A percentile compares a stretch with the other conserved stretches of the same genome.
Evolutionary conservation across 2,329 filamentous ascomycete species (phyloP).

Genomic region (Xylariales sp.): DNA sequence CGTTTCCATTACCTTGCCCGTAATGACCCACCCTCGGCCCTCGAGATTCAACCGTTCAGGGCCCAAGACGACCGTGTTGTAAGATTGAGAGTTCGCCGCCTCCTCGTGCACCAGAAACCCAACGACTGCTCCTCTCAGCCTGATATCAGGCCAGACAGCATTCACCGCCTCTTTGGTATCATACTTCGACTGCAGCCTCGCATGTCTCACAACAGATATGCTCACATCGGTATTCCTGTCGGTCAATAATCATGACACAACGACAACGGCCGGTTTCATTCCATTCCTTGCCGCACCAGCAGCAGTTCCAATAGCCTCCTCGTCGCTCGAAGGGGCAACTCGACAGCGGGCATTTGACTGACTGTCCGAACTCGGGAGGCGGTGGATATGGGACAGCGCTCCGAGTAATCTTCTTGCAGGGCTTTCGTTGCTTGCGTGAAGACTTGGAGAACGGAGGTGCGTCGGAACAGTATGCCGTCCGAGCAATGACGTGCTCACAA

Average conservation of each 20-base stretch:
- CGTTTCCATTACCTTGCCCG: no score
- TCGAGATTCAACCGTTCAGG: no score
- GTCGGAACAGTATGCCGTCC: slow-evolving; percentile 40
- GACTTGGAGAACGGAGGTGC: slow-evolving; percentile 25
- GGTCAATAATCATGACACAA: slow-evolving; percentile 48
- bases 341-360: slow-evolving; percentile 39
- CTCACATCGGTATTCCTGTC: slow-evolving; percentile 44
- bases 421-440: slow-evolving; percentile 25
- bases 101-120: no score
- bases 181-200: slow-evolving; percentile 34
- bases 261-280: slow-evolving; percentile 46
- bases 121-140: no score
- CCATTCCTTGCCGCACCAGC: slow-evolving; percentile 51
- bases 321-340: slow-evolving; percentile 46
- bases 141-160: no score
- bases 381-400: slow-evolving; percentile 43
- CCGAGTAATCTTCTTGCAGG: slow-evolving; percentile 39
- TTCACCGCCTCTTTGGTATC: slow-evolving; percentile 9
- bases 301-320: slow-evolving; percentile 49
- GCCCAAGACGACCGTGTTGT: no score
- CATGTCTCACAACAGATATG: slow-evolving; percentile 51
- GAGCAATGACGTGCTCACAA: slow-evolving; percentile 46
- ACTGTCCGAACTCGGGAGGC: slow-evolving; percentile 37
- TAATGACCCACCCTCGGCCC: no score
- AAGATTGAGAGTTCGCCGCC: no score